Base-by-base conservation (phyloP, 192 early-diverging fungal genomes). In the Backusella parvicylindrica region DNA sequence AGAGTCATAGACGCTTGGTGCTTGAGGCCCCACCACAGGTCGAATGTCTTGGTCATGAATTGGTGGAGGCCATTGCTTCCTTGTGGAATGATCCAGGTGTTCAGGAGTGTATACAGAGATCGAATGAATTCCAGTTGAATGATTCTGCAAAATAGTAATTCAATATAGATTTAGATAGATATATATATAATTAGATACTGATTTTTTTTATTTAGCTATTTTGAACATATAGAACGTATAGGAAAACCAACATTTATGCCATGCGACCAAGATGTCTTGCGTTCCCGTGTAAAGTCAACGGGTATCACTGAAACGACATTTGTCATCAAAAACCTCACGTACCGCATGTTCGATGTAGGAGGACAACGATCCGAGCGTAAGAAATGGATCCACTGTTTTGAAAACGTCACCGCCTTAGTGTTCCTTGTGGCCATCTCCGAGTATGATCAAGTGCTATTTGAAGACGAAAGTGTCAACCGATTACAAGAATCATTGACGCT, bases 301-400 rank as follows among this genome's bases (percentile, higher is more conserved):
- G 96, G 96, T 73, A 99, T 99, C 79, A 97, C 95, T 35, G 97
- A 99, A 81, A 96, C 95, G 1, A 91, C 91, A 5, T 97, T 99
- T 84, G 79, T 91, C 26, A 94, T 99, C 73, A 94, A 93, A 26
- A 94, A 96, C 50, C 82, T 97, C 63, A 96, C 94, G 35, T 99
- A 97, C 82, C 90, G 94, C 72, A 95, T 99, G 94, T 94, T 95
- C 81, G 97, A 99, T 86, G 97, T 99, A 47, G 97, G 97, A 76
- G 97, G 97, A 38, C 97, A 99, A 87, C 91, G 97, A 67, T 96
- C 95, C 41, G 97, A 99, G 86, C 91, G 97, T 77, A 99, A 99
- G 79, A 99, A 99, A 86, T 97, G 97, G 97, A 97, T 97, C 75
- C 97, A 97, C 84, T 99, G 96, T 78, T 99, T 99, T 76, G 97